Evolutionary conservation across 441 rosid species (phyloP).

Genomic region (Geranium incanum): DNA sequence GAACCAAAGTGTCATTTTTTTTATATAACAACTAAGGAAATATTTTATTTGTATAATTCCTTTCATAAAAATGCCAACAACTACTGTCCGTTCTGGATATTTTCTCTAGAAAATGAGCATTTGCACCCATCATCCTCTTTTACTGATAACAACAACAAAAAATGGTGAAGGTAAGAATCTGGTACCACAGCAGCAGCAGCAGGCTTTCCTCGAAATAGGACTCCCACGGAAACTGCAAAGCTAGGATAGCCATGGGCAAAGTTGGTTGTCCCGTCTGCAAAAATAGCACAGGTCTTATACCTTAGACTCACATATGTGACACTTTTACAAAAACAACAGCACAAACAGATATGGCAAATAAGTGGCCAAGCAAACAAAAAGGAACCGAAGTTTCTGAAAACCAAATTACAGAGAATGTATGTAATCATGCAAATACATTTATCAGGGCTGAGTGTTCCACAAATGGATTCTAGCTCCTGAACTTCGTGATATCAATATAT

Average conservation of each 20-base stretch:
- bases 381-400: neutral
- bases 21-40: neutral
- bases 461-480: too few relatives aligned
- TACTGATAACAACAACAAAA: neutral
- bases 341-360: conserved; percentile 6
- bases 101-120: neutral
- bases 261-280: conserved; percentile 87
- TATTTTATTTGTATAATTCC: neutral
- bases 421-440: neutral
- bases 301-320: neutral
- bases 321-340: conserved; percentile 3
- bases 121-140: neutral
- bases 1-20: conserved; percentile 14
- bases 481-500: too few relatives aligned
- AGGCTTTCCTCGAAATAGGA: conserved; percentile 70
- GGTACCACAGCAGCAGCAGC: conserved; percentile 88
- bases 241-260: conserved; percentile 95
- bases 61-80: neutral
- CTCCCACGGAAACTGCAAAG: conserved; percentile 94
- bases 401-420: neutral
- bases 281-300: conserved; percentile 10
- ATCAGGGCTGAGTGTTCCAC: neutral
- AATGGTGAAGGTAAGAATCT: conserved; percentile 8
- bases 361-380: neutral
- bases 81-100: neutral